Evolutionary conservation across 371 early-diverging fungal genomes (phyloP), one percentile per base, ranked within the genome.

Genomic region (Apophysomyces sp.): DNA sequence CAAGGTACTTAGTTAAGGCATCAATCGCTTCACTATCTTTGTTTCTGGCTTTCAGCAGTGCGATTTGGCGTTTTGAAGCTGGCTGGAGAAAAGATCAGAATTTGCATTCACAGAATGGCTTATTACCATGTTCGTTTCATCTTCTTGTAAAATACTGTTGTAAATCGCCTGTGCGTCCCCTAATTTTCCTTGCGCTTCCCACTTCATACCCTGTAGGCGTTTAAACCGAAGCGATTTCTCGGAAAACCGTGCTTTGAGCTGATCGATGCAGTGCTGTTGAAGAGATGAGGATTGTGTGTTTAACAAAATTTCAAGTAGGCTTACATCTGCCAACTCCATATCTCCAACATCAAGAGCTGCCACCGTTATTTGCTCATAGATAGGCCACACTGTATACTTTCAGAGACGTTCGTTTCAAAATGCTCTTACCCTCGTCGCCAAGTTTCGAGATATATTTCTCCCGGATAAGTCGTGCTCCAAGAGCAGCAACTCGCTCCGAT

Each of bases 331-430:
- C 16, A 86, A 66, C 4, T 60, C 69, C 4, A 86, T 66, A 60
- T 92, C 84, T 26, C 90, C 88, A 26, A 87, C 72, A 73, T 96
- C 95, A 30, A 94, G 73, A 1, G 91, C 87, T 2, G 95, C 92
- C 29, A 90, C 71, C 55, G 89, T 80, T 4, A 91, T 74, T 74
- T 96, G 95, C 73, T 95, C 96, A 66, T 86, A 86, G 29, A 92
- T 73, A 0, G 90, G 78, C 91, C 92, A 93, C 3, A 80, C 92
- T 91, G 71, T 18, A 61, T 9, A 9, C 15, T 27, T 30, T 28
- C 13, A 51, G 34, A 9, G 51, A 30, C 5, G 13, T 36, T 18
- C 4, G 26, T 16, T 8, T 31, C 21, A 26, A 8, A 28, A 32
- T 44, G n/a, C 37, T 12, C 56, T 44, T 67, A 72, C 81, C 69